Percentiles rank a stretch among this genome's conserved stretches.
These are phyloP conservation scores for Boletus huronensis DNA, from an alignment of 768 basidiomycete species.

Conservation along the genomic window DNA sequence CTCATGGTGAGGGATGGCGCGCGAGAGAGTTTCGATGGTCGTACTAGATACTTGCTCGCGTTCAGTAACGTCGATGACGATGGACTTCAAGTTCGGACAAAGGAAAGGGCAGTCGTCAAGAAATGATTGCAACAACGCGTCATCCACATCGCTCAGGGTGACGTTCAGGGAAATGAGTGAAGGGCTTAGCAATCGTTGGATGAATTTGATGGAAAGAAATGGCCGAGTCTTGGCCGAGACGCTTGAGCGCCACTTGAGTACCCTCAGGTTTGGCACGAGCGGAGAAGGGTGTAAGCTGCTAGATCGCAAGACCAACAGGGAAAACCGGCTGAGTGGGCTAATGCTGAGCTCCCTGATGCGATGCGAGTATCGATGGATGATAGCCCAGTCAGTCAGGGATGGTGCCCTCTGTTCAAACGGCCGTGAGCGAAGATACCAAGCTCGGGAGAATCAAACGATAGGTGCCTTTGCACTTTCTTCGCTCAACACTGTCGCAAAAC, in stretches of 20 bases:
- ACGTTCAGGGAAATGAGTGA: background rate
- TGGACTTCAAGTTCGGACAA: background rate
- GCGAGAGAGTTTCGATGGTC: background rate
- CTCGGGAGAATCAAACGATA: background rate
- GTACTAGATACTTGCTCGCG: background rate
- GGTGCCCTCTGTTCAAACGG: background rate
- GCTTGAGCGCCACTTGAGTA: background rate
- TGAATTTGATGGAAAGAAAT: background rate
- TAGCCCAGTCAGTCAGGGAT: background rate
- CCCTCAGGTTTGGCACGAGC: conserved; percentile 1
- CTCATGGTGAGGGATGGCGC: background rate
- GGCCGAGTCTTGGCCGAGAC: background rate
- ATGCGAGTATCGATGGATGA: conserved; percentile 2
- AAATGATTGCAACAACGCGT: background rate
- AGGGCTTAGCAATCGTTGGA: background rate
- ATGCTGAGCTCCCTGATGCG: conserved; percentile 1
- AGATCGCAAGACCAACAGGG: background rate
- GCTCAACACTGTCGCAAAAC: background rate
- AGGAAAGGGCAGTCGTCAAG: background rate
- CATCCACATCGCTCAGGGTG: background rate
- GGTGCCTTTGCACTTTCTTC: background rate
- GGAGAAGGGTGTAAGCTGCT: background rate
- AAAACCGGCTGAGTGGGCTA: background rate
- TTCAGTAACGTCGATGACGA: background rate
- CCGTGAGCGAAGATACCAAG: background rate